Evolutionary conservation across 257 asterid genomes (phyloP).

Genomic region (Anisodus tanguticus): DNA sequence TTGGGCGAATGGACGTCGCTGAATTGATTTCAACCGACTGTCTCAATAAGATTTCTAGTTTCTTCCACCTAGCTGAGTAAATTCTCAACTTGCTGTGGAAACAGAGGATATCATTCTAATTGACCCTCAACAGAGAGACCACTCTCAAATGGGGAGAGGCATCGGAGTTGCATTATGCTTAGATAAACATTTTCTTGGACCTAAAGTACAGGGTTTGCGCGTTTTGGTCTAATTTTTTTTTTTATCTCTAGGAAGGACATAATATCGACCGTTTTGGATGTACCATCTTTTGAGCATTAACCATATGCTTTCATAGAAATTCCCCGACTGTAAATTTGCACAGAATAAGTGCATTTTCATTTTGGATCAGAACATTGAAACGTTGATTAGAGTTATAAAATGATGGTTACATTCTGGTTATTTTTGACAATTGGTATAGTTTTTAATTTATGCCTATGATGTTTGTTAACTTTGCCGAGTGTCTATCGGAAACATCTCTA

Average conservation of each 20-base stretch:
- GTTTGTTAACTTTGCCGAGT: background rate
- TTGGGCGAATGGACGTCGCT: conserved; percentile 63
- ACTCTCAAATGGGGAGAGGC: conserved; percentile 29
- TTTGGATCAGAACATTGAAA: conserved; percentile 15
- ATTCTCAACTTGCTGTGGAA: conserved; percentile 27
- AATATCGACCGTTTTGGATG: conserved; percentile 17
- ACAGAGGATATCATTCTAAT: conserved; percentile 9
- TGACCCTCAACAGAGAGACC: conserved; percentile 24
- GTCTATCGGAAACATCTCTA: too few relatives aligned
- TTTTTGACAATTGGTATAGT: background rate
- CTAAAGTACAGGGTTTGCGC: background rate
- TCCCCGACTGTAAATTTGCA: conserved; percentile 29
- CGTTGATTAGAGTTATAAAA: conserved; percentile 20
- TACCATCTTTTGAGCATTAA: conserved; percentile 22
- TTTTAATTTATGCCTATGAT: background rate
- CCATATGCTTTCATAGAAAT: background rate
- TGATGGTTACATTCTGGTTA: conserved; percentile 15
- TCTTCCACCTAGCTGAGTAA: background rate
- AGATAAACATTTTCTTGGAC: conserved; percentile 24
- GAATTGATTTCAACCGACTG: conserved; percentile 34
- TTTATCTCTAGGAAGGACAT: conserved; percentile 10
- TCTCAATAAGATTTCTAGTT: conserved; percentile 32
- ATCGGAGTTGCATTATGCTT: conserved; percentile 12
- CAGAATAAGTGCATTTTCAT: conserved; percentile 33
- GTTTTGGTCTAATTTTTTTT: background rate